Evolutionary conservation across 768 basidiomycete species (phyloP).

Genomic region (Pholiota conissans): DNA sequence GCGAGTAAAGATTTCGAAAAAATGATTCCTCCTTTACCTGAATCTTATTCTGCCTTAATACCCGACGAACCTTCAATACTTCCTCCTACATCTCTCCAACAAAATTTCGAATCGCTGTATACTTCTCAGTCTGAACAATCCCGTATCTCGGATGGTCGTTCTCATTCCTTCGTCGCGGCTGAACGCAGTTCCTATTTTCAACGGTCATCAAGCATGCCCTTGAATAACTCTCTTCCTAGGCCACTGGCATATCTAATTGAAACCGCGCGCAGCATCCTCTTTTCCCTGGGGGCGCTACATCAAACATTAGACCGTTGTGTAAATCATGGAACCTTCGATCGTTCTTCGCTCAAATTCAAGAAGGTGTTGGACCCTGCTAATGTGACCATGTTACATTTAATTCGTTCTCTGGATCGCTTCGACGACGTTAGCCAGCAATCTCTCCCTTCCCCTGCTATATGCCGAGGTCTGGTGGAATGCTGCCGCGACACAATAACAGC

Average conservation of each 20-base stretch:
- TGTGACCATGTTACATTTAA: conserved; percentile 77
- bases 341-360: conserved; percentile 74
- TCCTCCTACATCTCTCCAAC: conserved; percentile 8
- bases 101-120: conserved; percentile 44
- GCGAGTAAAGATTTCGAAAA: conserved; percentile 12
- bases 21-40: conserved; percentile 7
- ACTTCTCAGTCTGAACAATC: conserved; percentile 23
- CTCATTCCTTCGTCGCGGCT: conserved; percentile 63
- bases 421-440: conserved; percentile 75
- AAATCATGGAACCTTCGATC: conserved; percentile 78
- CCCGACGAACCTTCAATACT: conserved; percentile 6
- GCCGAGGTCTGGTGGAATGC: conserved; percentile 76
- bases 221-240: conserved; percentile 67
- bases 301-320: conserved; percentile 88
- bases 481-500: conserved; percentile 83
- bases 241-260: conserved; percentile 75
- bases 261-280: conserved; percentile 89
- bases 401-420: conserved; percentile 88
- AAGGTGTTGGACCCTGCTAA: conserved; percentile 88
- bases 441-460: conserved; percentile 68
- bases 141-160: conserved; percentile 37
- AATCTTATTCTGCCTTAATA: conserved; percentile 4
- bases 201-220: conserved; percentile 78
- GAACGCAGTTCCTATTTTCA: conserved; percentile 94
- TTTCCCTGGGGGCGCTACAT: conserved; percentile 89